phyloP scores from a whole-genome alignment of 176 grass and related monocot genomes.

The Oryza glaberrima region DNA sequence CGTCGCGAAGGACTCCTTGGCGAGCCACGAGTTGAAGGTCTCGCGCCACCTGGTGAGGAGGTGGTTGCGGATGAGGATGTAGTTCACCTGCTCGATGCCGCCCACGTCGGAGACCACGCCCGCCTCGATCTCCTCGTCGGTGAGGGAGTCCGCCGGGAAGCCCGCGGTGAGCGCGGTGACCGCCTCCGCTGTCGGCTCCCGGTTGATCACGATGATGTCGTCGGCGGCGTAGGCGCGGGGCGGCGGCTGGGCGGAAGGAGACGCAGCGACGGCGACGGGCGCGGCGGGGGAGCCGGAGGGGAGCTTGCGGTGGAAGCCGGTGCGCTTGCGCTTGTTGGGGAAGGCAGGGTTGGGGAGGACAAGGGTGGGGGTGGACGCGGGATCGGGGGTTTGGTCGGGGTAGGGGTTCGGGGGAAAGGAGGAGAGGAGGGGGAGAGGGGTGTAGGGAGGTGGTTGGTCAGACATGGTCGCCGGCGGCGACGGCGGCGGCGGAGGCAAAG shows the following conservation, averaged over 20 bases:
- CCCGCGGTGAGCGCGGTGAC: constrained; percentile 84
- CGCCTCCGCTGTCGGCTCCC: constrained; percentile 89
- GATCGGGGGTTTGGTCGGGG: constrained; percentile 27
- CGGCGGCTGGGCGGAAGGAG: constrained; percentile 20
- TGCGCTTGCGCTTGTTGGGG: constrained; percentile 89
- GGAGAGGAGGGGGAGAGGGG: constrained; percentile 39
- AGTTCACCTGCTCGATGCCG: constrained; percentile 99
- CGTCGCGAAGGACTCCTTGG: constrained; percentile 69
- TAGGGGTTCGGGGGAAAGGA: constrained; percentile 47
- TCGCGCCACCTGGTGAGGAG: constrained; percentile 82
- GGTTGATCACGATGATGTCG: constrained; percentile 98
- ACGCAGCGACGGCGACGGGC: neutral
- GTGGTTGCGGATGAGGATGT: constrained; percentile 98
- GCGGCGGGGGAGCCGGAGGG: constrained; percentile 39
- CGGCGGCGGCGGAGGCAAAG: neutral
- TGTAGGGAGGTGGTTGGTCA: constrained; percentile 51
- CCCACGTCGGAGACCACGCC: constrained; percentile 87
- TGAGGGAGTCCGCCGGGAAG: constrained; percentile 92
- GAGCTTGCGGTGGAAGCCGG: constrained; percentile 88
- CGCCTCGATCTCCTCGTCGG: constrained; percentile 98
- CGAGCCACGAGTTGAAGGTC: constrained; percentile 70
- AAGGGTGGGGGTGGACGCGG: constrained; percentile 8
- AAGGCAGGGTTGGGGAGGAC: constrained; percentile 50
- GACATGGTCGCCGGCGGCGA: constrained; percentile 53
- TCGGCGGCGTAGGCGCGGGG: constrained; percentile 48